Evolutionary conservation across 1,284 basidiomycete species (phyloP), one percentile per base, ranked within the genome.

Genomic region (Tilletia walkeri): DNA sequence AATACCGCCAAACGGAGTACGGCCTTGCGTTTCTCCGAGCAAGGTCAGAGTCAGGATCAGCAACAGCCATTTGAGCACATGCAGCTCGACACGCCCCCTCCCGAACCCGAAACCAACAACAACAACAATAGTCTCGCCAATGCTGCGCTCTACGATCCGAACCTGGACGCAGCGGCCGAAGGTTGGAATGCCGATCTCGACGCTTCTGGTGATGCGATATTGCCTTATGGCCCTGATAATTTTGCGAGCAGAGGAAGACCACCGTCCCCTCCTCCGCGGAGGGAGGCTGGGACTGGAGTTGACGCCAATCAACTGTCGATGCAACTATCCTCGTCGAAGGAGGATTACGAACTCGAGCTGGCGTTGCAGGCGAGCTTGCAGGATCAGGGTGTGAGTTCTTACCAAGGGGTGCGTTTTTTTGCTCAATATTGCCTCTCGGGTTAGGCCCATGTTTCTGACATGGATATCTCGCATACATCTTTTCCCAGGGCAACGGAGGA

Each of bases 81-180:
- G 56, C 56, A 61, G 56, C 56, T 61, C 12, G 56, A 61, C 24
- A 61, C 56, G 56, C 56, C 50, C 18, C 50, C 50, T 7, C 24
- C 50, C 50, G 50, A 53, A 30, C 50, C 50, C 18, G 50, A n/a
- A 14, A 45, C 6, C 41, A 14, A 45, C 41, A 45, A 45, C 41
- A 9, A 7, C 41, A 14, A 45, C 41, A 45, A 30, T 30, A 30
- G 24, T 30, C 24, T 30, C 24, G 24, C 24, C 24, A 30, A 30
- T 30, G 24, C 24, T 30, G 24, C 14, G 41, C 41, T 7, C 41
- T 45, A 45, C 41, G 41, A 9, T 14, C 41, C 41, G 9, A 45
- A 7, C 41, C 9, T 7, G 41, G 9, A 7, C 14, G 41, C 6
- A 9, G 9, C 41, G 6, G 41, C 41, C 41, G 41, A 45, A 7